Evolutionary conservation across 805 yeast species (phyloP), one percentile per base, ranked within the genome.

Genomic region (Starmerella sirachaensis): DNA sequence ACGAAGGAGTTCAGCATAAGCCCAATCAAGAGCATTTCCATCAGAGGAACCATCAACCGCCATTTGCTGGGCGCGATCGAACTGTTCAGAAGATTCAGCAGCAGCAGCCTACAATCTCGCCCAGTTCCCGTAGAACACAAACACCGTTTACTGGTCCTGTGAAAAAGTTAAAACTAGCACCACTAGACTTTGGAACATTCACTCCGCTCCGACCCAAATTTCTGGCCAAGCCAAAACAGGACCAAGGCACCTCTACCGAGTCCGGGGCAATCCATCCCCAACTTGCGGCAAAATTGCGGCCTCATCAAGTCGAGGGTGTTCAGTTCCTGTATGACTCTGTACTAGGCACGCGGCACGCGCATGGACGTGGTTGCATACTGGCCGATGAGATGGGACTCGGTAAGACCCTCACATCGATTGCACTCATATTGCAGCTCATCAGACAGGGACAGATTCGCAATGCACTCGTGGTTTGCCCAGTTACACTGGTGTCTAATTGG

Each of bases 331-430:
- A 83, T 54, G 78, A 80, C 40, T 82, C 94, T 49, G 69, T 86
- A 1, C 72, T 79, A 77, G 93, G 93, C 0, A 59, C 69, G 35
- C 61, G 69, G 18, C 68, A 66, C 4, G 59, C 59, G 16, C 34
- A 46, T 10, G 61, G 63, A 2, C 70, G 72, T 0, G 97, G 98
- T 0, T 86, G 88, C 2, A 60, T 91, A 5, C 58, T 91, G 29
- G 98, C 98, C 0, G 98, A 91, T 58, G 97, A 88, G 50, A 91
- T 91, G 98, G 98, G 98, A 0, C 63, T 91, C 13, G 95, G 95
- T 2, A 81, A 81, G 51, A 86, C 97, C 0, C 59, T 91, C 29
- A 86, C 78, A 71, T 74, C 95, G 0, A 88, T 91, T 5, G 54
- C 93, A 0, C 56, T 84, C 28, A 67, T 88, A 4, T 84, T 94